phyloP scores from a whole-genome alignment of 768 basidiomycete species.

The Tylopilus rubrobrunneus region DNA sequence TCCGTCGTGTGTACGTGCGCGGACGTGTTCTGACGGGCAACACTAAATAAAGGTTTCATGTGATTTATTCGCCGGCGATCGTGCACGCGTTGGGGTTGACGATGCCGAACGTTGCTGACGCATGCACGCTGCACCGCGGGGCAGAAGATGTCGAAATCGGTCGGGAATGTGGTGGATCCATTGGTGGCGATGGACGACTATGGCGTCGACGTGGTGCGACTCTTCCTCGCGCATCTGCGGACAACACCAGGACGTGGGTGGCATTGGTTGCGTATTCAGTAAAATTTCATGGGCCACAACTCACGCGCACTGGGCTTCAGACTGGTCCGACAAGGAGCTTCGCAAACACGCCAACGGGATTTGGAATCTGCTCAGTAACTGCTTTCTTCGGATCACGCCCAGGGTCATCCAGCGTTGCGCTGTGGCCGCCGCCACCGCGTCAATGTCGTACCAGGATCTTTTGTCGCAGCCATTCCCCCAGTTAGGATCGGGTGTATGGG shows the following conservation, averaged over 20 bases:
- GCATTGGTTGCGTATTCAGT: too few species aligned
- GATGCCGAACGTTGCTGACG: slow-evolving; percentile 49
- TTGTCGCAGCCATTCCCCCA: too few species aligned
- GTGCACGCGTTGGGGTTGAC: slow-evolving; percentile 64
- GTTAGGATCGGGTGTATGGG: too few species aligned
- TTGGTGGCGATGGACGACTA: slow-evolving; percentile 63
- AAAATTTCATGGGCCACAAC: too few species aligned
- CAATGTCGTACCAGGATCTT: too few species aligned
- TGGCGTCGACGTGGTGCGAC: slow-evolving; percentile 74
- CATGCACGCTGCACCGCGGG: slow-evolving; percentile 89
- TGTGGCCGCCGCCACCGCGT: too few species aligned
- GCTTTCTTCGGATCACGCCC: slow-evolving; percentile 64
- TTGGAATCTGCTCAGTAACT: slow-evolving; percentile 68
- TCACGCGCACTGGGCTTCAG: too few species aligned
- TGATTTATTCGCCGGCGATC: slow-evolving; percentile 84
- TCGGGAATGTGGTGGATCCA: slow-evolving; percentile 86
- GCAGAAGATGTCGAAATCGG: slow-evolving; percentile 83
- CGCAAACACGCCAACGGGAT: slow-evolving; percentile 58
- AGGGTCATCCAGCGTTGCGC: too few species aligned
- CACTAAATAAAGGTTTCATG: slow-evolving; percentile 69
- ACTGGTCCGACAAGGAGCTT: slow-evolving; percentile 72
- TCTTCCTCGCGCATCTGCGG: slow-evolving; percentile 81
- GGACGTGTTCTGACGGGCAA: too few species aligned
- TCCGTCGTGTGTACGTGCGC: too few species aligned
- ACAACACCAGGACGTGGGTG: slow-evolving; percentile 75